Evolutionary conservation across 148 eudicot genomes (phyloP).

Genomic region (Fagopyrum tataricum): DNA sequence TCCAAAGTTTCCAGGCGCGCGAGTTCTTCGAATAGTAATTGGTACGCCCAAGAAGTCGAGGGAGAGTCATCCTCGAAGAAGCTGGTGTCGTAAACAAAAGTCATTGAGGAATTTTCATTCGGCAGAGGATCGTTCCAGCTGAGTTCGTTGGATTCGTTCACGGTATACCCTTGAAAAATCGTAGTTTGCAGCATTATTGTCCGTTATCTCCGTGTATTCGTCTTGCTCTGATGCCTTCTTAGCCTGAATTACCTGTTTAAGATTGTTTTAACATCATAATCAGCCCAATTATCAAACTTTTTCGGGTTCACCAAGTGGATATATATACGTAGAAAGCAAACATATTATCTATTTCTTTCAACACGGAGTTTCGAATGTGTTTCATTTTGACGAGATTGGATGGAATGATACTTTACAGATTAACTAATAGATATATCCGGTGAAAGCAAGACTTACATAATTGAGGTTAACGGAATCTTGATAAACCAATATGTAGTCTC

Average conservation of each 20-base stretch:
- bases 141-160: constrained; percentile 23
- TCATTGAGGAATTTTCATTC: constrained; percentile 17
- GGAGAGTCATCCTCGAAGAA: constrained; percentile 34
- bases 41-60: constrained; percentile 45
- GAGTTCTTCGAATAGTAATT: constrained; percentile 27
- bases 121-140: constrained; percentile 25
- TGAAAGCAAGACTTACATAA: constrained; percentile 34
- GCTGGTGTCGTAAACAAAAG: constrained; percentile 44
- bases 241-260: constrained; percentile 51
- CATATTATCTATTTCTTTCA: no score
- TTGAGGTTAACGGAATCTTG: constrained; percentile 44
- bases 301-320: no score
- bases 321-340: background rate
- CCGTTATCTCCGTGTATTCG: constrained; percentile 14
- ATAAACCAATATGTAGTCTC: constrained; percentile 61
- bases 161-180: constrained; percentile 13
- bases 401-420: no score
- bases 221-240: constrained; percentile 43
- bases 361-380: no score
- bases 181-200: constrained; percentile 22
- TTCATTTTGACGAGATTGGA: no score
- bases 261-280: background rate
- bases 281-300: no score
- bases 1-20: constrained; percentile 30
- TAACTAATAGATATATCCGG: background rate